Evolutionary conservation across 2,329 filamentous ascomycete genomes (phyloP).

Genomic region (Phialophora chinensis): DNA sequence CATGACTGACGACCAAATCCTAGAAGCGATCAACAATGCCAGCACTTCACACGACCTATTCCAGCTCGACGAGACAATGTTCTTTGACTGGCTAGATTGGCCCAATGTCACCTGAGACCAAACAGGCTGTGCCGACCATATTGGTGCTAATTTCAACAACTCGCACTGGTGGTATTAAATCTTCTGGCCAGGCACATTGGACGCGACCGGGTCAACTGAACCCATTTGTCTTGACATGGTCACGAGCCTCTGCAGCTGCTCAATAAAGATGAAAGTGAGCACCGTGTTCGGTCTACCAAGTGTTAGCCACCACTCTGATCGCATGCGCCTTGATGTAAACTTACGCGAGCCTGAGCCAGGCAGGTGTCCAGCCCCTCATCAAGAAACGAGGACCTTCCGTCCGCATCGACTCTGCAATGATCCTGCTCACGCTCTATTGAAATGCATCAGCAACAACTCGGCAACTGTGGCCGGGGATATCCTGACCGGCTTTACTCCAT

Average conservation of each 20-base stretch:
- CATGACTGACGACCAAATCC: conserved; percentile 73
- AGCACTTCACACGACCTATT: conserved; percentile 55
- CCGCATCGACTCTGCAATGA: conserved; percentile 29
- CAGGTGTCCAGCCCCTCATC: conserved; percentile 33
- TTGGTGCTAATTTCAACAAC: not conserved
- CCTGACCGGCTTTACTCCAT: conserved; percentile 30
- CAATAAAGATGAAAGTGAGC: conserved; percentile 34
- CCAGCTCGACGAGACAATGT: conserved; percentile 64
- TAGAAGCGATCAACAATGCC: conserved; percentile 68
- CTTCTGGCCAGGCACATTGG: conserved; percentile 14
- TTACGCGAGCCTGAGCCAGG: conserved; percentile 34
- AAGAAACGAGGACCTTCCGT: conserved; percentile 31
- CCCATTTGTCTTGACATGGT: conserved; percentile 36
- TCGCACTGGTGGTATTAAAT: conserved; percentile 3
- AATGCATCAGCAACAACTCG: conserved; percentile 10
- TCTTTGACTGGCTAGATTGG: conserved; percentile 61
- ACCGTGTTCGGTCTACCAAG: conserved; percentile 29
- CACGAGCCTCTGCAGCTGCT: conserved; percentile 32
- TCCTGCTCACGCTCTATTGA: conserved; percentile 27
- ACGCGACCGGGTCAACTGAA: not conserved
- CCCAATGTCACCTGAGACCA: conserved; percentile 45
- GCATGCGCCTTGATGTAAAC: not conserved
- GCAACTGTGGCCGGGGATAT: not conserved
- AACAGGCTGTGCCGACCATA: not conserved
- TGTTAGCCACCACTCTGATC: not conserved